Conservation (phyloP, 306 rosid genomes). For the Cajanus cajan region DNA sequence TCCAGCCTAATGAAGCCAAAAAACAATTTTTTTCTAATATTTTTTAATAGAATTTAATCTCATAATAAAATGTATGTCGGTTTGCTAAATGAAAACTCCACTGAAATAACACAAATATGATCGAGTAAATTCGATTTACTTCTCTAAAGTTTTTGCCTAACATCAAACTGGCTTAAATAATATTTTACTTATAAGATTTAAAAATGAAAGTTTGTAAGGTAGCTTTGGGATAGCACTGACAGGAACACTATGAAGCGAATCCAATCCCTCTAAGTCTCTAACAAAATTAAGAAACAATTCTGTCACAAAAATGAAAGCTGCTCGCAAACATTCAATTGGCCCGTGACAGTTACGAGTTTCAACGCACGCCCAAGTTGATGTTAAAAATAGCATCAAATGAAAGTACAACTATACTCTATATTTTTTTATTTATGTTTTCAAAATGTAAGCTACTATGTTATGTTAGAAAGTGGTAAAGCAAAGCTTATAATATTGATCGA, state of each 20-base stretch:
- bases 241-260: background rate
- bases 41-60: too few species aligned
- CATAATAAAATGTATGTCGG: too few species aligned
- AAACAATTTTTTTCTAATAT: too few species aligned
- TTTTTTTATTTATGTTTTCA: background rate
- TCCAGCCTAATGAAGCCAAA: too few species aligned
- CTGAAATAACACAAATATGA: too few species aligned
- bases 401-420: background rate
- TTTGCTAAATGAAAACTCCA: too few species aligned
- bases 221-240: background rate
- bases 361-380: slow-evolving; percentile 13
- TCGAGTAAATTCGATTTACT: too few species aligned
- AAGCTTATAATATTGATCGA: background rate
- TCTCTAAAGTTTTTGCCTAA: too few species aligned
- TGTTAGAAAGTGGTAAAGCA: background rate
- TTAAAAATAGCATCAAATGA: slow-evolving; percentile 18
- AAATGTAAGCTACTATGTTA: background rate
- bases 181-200: background rate
- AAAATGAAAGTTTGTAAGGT: background rate
- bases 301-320: slow-evolving; percentile 25
- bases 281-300: background rate
- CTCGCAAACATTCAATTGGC: slow-evolving; percentile 31
- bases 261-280: background rate
- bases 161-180: too few species aligned
- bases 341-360: slow-evolving; percentile 42